These are phyloP conservation scores for Dendrobium catenatum DNA, from an alignment of 106 monocot species.

Conservation along the genomic window DNA sequence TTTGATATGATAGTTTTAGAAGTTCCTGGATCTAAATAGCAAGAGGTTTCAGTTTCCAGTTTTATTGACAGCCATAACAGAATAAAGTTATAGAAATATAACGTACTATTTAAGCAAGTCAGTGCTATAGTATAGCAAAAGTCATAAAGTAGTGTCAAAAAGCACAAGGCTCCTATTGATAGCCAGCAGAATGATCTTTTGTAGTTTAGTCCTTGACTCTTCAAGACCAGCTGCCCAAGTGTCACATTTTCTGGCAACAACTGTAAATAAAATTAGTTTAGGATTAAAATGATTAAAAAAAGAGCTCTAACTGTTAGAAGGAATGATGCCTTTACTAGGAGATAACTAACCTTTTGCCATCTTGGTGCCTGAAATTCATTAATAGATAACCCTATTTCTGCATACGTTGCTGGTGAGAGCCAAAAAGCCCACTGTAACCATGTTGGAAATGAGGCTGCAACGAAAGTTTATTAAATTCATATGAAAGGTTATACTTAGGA, in stretches of 20 bases:
- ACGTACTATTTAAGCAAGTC: conserved; percentile 12
- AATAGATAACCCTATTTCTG: conserved; percentile 16
- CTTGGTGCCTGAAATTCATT: conserved; percentile 20
- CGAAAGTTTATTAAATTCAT: background rate
- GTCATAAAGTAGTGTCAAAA: conserved; percentile 12
- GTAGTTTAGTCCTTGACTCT: conserved; percentile 2
- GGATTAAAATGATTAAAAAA: background rate
- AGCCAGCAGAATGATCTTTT: conserved; percentile 12
- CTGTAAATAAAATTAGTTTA: background rate
- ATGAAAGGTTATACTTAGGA: background rate
- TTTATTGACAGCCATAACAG: background rate
- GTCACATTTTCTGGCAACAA: conserved; percentile 8
- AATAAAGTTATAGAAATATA: background rate
- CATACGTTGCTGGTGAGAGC: conserved; percentile 20
- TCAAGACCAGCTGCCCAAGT: conserved; percentile 11
- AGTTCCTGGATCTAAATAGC: conserved; percentile 6
- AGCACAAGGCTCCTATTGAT: conserved; percentile 15
- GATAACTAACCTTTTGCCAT: conserved; percentile 21
- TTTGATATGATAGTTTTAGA: conserved; percentile 7
- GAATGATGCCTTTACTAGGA: too few relatives aligned
- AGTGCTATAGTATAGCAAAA: conserved; percentile 14
- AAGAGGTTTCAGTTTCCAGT: background rate
- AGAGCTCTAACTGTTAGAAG: background rate
- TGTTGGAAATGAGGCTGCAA: conserved; percentile 15
- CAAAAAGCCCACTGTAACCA: conserved; percentile 20